Evolutionary conservation across 2,329 filamentous ascomycete species (phyloP).

Genomic region (Pseudovirgaria hyperparasitica): DNA sequence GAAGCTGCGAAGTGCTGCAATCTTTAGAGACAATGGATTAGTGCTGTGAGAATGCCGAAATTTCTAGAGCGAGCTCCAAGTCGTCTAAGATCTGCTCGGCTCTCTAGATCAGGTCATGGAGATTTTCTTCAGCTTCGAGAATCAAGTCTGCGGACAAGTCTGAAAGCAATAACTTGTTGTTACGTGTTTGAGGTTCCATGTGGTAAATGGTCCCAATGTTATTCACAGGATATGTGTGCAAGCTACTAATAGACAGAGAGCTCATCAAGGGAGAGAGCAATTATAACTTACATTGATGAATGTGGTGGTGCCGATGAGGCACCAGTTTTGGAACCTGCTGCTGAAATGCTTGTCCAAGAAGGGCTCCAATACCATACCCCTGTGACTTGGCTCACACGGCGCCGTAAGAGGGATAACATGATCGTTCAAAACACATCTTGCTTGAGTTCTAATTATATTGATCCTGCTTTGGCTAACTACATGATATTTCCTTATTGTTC

Average conservation of each 20-base stretch:
- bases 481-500: conserved; percentile 7
- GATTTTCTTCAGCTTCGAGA: conserved; percentile 8
- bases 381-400: conserved; percentile 5
- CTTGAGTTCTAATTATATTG: conserved; percentile 8
- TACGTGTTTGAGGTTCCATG: conserved; percentile 8
- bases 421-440: conserved; percentile 6
- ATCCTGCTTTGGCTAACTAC: conserved; percentile 7
- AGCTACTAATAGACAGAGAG: conserved; percentile 6
- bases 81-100: conserved; percentile 8
- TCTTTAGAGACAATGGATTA: conserved; percentile 8
- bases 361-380: conserved; percentile 5
- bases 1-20: conserved; percentile 8
- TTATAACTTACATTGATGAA: conserved; percentile 9
- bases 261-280: conserved; percentile 6
- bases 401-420: conserved; percentile 4
- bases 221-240: conserved; percentile 6
- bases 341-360: conserved; percentile 7
- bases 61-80: conserved; percentile 9
- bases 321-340: conserved; percentile 8
- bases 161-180: conserved; percentile 8
- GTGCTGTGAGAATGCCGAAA: conserved; percentile 8
- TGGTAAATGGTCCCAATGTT: conserved; percentile 7
- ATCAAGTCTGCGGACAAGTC: conserved; percentile 8
- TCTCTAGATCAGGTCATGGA: conserved; percentile 8
- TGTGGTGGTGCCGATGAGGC: conserved; percentile 6